Conservation (phyloP, 306 rosid species). For the Alnus glutinosa region DNA sequence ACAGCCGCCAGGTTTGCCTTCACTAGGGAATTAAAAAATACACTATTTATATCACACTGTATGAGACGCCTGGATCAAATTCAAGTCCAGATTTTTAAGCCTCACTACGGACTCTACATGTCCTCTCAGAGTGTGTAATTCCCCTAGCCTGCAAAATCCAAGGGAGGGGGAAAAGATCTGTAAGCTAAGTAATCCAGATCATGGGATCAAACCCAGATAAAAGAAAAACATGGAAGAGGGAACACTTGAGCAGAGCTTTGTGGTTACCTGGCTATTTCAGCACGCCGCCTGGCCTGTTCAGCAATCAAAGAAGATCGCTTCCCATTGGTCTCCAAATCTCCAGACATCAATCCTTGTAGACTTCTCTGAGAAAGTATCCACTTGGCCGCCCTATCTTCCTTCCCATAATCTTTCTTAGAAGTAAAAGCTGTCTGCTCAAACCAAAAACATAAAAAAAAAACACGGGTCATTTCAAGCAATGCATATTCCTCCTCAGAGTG, state of each 20-base stretch:
- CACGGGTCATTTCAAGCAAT: conserved; percentile 4
- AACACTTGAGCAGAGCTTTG: not conserved
- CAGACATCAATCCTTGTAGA: conserved; percentile 56
- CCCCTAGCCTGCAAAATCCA: conserved; percentile 63
- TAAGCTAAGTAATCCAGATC: not conserved
- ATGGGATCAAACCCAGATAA: not conserved
- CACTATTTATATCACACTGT: conserved; percentile 49
- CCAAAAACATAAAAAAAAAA: conserved; percentile 11
- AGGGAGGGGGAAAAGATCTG: not conserved
- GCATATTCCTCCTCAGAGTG: not conserved
- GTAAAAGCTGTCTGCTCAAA: conserved; percentile 73
- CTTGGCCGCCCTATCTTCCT: conserved; percentile 69
- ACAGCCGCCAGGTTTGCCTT: conserved; percentile 27
- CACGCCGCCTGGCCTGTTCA: conserved; percentile 67
- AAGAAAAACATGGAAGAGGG: not conserved
- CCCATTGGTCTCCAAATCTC: conserved; percentile 32
- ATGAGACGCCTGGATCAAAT: conserved; percentile 51
- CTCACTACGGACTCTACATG: conserved; percentile 72
- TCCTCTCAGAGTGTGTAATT: conserved; percentile 70
- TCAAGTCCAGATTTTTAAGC: conserved; percentile 63
- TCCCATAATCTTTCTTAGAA: conserved; percentile 76
- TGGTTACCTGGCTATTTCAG: conserved; percentile 65
- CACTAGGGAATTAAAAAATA: not conserved
- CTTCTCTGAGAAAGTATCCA: conserved; percentile 81
- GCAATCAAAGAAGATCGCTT: conserved; percentile 59